Evolutionary conservation across 192 early-diverging fungal genomes (phyloP).

Genomic region (Phlyctochytrium arcticum): DNA sequence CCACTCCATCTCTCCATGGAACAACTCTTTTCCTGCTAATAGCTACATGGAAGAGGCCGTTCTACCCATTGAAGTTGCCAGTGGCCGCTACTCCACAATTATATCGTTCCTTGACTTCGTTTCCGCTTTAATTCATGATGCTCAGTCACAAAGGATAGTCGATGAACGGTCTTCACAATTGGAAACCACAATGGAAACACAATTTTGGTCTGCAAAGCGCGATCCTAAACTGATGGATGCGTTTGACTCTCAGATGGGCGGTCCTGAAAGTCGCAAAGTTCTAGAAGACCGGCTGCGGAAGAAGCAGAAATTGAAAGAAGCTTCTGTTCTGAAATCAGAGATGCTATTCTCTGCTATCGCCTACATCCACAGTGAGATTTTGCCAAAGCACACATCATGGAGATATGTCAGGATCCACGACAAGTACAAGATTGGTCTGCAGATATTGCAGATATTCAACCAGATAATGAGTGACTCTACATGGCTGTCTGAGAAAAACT

Average conservation of each 20-base stretch:
- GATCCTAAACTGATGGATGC: background rate
- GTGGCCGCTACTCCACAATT: slow-evolving; percentile 36
- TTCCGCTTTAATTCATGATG: slow-evolving; percentile 23
- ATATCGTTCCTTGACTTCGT: slow-evolving; percentile 44
- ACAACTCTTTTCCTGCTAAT: background rate
- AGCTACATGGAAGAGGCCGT: slow-evolving; percentile 44
- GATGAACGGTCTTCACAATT: slow-evolving; percentile 6
- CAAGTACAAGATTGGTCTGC: slow-evolving; percentile 36
- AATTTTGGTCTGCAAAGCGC: slow-evolving; percentile 15
- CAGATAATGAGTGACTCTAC: slow-evolving; percentile 36
- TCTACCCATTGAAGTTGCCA: slow-evolving; percentile 35
- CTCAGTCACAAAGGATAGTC: slow-evolving; percentile 10
- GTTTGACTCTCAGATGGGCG: slow-evolving; percentile 4
- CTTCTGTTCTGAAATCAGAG: slow-evolving; percentile 17
- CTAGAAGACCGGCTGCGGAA: background rate
- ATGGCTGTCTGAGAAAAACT: slow-evolving; percentile 1
- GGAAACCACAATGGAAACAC: slow-evolving; percentile 16
- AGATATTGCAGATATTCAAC: slow-evolving; percentile 44
- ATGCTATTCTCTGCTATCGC: slow-evolving; percentile 34
- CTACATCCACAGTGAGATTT: slow-evolving; percentile 42
- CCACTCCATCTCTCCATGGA: slow-evolving; percentile 1
- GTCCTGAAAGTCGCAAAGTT: background rate
- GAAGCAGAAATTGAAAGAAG: background rate
- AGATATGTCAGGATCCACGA: slow-evolving; percentile 34
- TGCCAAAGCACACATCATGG: slow-evolving; percentile 39